Percentiles rank a stretch among this genome's conserved stretches.
Conservation (phyloP, 2,329 filamentous ascomycete genomes). For the Epichloe sibirici region DNA sequence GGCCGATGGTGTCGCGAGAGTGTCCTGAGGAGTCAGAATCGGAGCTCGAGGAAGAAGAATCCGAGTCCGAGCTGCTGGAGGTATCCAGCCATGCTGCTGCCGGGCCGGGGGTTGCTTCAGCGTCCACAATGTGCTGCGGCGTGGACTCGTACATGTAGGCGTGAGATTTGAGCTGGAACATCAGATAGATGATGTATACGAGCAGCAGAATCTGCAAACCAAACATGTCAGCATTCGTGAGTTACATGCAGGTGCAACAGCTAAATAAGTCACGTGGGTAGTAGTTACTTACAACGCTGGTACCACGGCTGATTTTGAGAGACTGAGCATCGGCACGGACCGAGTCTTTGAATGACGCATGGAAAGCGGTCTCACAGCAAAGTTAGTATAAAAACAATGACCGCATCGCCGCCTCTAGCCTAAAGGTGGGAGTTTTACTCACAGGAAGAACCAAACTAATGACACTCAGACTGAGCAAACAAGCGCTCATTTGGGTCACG, state of each 20-base stretch:
- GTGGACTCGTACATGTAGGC: constrained; percentile 87
- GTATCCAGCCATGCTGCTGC: constrained; percentile 71
- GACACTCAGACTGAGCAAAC: constrained; percentile 78
- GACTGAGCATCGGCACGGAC: constrained; percentile 55
- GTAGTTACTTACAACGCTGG: constrained; percentile 56
- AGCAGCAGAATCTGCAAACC: constrained; percentile 53
- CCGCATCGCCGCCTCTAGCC: background rate
- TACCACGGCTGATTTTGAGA: constrained; percentile 77
- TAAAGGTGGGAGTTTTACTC: constrained; percentile 16
- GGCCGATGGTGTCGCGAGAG: constrained; percentile 52
- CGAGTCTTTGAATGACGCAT: constrained; percentile 64
- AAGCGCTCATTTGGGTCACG: constrained; percentile 92
- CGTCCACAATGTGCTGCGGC: constrained; percentile 84
- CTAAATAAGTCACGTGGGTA: constrained; percentile 10
- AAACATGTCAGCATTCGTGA: background rate
- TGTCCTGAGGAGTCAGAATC: constrained; percentile 54
- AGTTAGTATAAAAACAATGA: constrained; percentile 15
- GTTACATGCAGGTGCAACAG: background rate
- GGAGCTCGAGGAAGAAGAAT: constrained; percentile 47
- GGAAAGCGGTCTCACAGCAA: constrained; percentile 61
- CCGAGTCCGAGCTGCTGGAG: constrained; percentile 42
- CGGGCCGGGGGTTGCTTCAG: constrained; percentile 82
- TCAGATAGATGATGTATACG: constrained; percentile 70
- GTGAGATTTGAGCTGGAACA: constrained; percentile 88
- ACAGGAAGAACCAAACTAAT: constrained; percentile 78